A percentile compares a stretch with the other conserved stretches of the same genome.
Conservation (phyloP, 441 rosid species). For the Gossypium schwendimanii region DNA sequence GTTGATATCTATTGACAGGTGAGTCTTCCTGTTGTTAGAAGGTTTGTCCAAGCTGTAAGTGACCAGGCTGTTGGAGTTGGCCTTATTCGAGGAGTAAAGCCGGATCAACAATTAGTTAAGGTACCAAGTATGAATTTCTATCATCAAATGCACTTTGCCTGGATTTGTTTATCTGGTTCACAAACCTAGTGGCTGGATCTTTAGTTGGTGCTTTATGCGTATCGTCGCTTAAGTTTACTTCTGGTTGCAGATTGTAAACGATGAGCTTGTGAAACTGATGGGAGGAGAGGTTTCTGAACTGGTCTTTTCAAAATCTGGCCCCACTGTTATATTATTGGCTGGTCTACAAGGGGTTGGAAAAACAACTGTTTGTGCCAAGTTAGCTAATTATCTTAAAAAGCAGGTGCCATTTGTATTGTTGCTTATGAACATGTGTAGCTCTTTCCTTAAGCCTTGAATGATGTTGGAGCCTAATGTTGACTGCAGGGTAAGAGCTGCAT, state of each 20-base stretch:
- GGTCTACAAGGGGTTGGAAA: slow-evolving; percentile 98
- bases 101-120: slow-evolving; percentile 96
- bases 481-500: slow-evolving; percentile 80
- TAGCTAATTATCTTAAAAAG: slow-evolving; percentile 90
- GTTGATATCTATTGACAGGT: slow-evolving; percentile 51
- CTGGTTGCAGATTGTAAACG: slow-evolving; percentile 62
- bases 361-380: slow-evolving; percentile 91
- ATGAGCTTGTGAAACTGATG: slow-evolving; percentile 91
- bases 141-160: not conserved
- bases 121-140: slow-evolving; percentile 27
- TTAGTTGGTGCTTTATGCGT: not conserved
- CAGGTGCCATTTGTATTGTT: slow-evolving; percentile 40
- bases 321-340: slow-evolving; percentile 84
- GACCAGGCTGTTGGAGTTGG: slow-evolving; percentile 92
- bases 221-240: not conserved
- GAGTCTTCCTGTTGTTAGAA: slow-evolving; percentile 95
- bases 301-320: slow-evolving; percentile 72
- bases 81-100: slow-evolving; percentile 78
- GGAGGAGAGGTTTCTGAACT: slow-evolving; percentile 96
- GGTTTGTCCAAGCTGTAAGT: slow-evolving; percentile 85
- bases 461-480: slow-evolving; percentile 3
- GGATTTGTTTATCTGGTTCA: not conserved
- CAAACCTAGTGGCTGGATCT: not conserved
- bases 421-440: not conserved
- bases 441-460: slow-evolving; percentile 6